Evolutionary conservation across 192 early-diverging fungal species (phyloP).

Genomic region (Coemansia sp.): DNA sequence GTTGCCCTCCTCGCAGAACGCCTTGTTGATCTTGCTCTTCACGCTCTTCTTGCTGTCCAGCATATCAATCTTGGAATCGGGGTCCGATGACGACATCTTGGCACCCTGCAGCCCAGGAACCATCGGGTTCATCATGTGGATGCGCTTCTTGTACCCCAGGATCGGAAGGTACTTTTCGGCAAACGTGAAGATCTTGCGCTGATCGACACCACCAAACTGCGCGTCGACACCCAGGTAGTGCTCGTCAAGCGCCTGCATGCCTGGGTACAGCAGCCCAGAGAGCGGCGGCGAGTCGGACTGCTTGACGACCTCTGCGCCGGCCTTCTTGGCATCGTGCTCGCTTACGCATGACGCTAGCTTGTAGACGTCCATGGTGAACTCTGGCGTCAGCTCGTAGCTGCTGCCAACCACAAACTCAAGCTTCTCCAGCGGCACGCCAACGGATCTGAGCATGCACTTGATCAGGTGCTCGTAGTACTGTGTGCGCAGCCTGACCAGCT

Average conservation of each 20-base stretch:
- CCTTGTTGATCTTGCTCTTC: constrained; percentile 84
- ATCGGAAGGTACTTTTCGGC: constrained; percentile 93
- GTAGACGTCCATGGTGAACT: constrained; percentile 93
- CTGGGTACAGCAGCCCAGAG: constrained; percentile 95
- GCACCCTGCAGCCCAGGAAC: constrained; percentile 88
- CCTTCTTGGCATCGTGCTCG: constrained; percentile 97
- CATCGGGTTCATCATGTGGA: constrained; percentile 99
- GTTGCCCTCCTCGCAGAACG: constrained; percentile 97
- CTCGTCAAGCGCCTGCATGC: constrained; percentile 97
- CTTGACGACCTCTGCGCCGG: constrained; percentile 98
- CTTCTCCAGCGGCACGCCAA: constrained; percentile 91
- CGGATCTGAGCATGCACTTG: constrained; percentile 83
- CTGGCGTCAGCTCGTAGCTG: constrained; percentile 79
- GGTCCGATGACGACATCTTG: constrained; percentile 97
- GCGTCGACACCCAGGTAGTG: constrained; percentile 93
- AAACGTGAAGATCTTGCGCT: constrained; percentile 98
- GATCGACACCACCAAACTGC: constrained; percentile 97
- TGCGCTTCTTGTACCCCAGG: constrained; percentile 94
- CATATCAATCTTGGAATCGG: constrained; percentile 97
- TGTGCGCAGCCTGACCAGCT: constrained; percentile 82
- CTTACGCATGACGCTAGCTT: constrained; percentile 80
- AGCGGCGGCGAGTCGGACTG: constrained; percentile 85
- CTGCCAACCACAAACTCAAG: constrained; percentile 91
- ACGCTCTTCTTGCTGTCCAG: constrained; percentile 82
- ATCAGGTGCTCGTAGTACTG: constrained; percentile 93